Evolutionary conservation across 805 yeast genomes (phyloP).

Genomic region (Cyberlindnera americana): DNA sequence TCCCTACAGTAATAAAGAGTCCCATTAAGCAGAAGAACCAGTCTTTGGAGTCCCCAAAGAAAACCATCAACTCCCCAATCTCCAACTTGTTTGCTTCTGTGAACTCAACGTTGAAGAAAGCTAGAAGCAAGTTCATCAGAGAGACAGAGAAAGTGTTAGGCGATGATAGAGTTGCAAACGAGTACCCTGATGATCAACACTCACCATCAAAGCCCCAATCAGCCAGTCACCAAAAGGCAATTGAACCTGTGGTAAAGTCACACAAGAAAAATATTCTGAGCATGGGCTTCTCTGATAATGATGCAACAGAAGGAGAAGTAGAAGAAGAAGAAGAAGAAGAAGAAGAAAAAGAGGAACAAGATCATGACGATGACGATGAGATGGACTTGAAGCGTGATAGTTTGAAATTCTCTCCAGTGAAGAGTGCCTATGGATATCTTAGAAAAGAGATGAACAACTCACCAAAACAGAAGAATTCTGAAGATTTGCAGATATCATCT

Average conservation of each 20-base stretch:
- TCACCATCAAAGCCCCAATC: constrained; percentile 6
- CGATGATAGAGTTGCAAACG: constrained; percentile 8
- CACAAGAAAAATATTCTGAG: too few species aligned
- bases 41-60: constrained; percentile 4
- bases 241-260: too few species aligned
- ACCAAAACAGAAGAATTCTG: constrained; percentile 2
- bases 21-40: constrained; percentile 13
- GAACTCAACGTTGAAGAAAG: constrained; percentile 24
- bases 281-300: too few species aligned
- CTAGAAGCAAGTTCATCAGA: constrained; percentile 20
- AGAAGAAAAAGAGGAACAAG: too few species aligned
- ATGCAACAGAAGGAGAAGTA: too few species aligned
- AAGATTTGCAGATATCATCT: background rate
- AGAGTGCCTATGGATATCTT: constrained; percentile 26
- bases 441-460: constrained; percentile 25
- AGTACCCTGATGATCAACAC: background rate
- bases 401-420: constrained; percentile 27
- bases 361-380: constrained; percentile 4
- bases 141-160: constrained; percentile 15
- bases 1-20: background rate
- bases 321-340: too few species aligned
- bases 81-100: constrained; percentile 26
- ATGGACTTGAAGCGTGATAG: constrained; percentile 16
- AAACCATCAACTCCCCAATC: constrained; percentile 21
- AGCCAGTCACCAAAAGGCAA: too few species aligned